phyloP scores from a whole-genome alignment of 2,329 filamentous ascomycete species.

The Trichothecium roseum region DNA sequence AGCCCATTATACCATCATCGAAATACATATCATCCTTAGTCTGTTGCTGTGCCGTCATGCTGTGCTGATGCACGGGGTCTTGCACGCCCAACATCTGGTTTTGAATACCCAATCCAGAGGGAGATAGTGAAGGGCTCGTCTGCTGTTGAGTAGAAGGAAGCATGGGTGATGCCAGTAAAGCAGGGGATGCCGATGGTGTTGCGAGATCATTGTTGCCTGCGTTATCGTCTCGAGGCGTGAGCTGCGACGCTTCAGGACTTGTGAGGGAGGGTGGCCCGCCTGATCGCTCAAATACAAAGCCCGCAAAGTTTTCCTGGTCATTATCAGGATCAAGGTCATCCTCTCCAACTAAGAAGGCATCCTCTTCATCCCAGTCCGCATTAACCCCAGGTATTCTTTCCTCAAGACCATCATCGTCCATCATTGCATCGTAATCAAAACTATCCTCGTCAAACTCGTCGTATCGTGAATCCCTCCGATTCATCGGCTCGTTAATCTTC shows the following conservation, averaged over 20 bases:
- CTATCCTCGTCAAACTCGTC: conserved; percentile 53
- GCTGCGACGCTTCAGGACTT: conserved; percentile 2
- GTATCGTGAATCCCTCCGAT: conserved; percentile 39
- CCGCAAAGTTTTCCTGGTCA: conserved; percentile 51
- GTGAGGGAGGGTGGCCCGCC: conserved; percentile 19
- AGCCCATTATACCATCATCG: conserved; percentile 50
- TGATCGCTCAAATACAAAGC: conserved; percentile 47
- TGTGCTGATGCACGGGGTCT: conserved; percentile 15
- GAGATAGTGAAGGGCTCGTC: conserved; percentile 4
- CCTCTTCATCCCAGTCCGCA: conserved; percentile 33
- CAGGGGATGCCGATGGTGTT: conserved; percentile 3
- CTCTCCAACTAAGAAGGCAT: conserved; percentile 18
- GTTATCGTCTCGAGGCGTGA: conserved; percentile 37
- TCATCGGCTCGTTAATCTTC: conserved; percentile 27
- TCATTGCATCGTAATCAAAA: conserved; percentile 53
- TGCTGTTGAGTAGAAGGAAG: conserved; percentile 1
- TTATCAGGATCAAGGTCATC: conserved; percentile 35
- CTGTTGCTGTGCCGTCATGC: conserved; percentile 7
- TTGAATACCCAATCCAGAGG: conserved; percentile 33
- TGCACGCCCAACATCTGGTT: conserved; percentile 13
- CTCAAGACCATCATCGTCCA: conserved; percentile 55
- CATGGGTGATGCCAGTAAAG: conserved; percentile 2
- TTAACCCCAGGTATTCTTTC: conserved; percentile 55
- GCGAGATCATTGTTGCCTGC: no score
- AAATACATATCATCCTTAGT: conserved; percentile 58